Evolutionary conservation across 441 rosid species (phyloP).

Genomic region (Gossypium gossypioides): DNA sequence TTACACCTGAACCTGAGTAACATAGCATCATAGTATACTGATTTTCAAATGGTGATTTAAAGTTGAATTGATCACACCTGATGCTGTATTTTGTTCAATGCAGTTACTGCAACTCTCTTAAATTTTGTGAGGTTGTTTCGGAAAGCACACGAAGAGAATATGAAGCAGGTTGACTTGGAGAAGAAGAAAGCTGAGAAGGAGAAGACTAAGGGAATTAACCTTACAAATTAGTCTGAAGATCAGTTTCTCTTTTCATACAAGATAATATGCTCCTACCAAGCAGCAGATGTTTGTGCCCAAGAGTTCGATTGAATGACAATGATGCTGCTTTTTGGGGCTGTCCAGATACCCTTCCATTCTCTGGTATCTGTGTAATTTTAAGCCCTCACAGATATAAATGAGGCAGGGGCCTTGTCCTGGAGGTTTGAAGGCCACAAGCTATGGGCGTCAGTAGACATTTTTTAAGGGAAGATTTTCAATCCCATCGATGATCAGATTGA

Average conservation of each 20-base stretch:
- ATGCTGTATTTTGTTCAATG: conserved; percentile 21
- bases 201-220: conserved; percentile 62
- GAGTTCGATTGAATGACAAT: conserved; percentile 13
- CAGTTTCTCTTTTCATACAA: conserved; percentile 10
- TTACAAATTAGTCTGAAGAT: conserved; percentile 38
- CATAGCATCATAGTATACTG: not conserved
- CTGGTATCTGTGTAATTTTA: conserved; percentile 12
- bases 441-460: conserved; percentile 4
- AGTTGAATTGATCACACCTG: conserved; percentile 9
- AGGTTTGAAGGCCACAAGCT: conserved; percentile 16
- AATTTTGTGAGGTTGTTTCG: conserved; percentile 80
- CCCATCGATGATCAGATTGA: not conserved
- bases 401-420: conserved; percentile 8
- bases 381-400: conserved; percentile 16
- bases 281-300: conserved; percentile 18
- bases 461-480: conserved; percentile 12
- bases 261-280: conserved; percentile 16
- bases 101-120: conserved; percentile 82
- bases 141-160: conserved; percentile 87
- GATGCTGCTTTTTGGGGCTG: conserved; percentile 16
- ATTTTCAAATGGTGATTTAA: not conserved
- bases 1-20: not conserved
- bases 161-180: conserved; percentile 81
- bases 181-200: conserved; percentile 82
- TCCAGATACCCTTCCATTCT: conserved; percentile 8